Base-by-base conservation (phyloP, 169 alveolate species). In the Plasmodium malariae region DNA sequence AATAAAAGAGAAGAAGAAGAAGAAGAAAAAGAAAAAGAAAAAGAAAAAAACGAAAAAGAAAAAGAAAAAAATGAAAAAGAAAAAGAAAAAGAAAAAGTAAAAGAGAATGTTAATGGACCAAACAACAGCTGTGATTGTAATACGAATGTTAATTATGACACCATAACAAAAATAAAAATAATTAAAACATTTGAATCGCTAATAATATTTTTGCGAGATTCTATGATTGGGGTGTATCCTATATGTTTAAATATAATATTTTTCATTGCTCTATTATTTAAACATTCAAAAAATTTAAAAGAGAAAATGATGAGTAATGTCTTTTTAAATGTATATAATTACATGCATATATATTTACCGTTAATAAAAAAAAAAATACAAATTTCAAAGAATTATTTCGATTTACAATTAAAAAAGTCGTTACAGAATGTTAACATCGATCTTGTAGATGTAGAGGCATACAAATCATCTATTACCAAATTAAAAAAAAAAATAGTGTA, bases 281-380 rank as follows among this genome's bases (percentile, higher is more conserved):
- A 17, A 34, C 32, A 69, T 17, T 86, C 92, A 14, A 21, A 40
- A 28, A 86, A 43, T 62, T 9, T 40, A 37, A 86, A 48, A 11
- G 92, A 86, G 59, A 34, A 37, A 36, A 54, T 86, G 28, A 86
- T 86, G 92, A 86, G 92, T 63, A 51, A 59, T 57, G 86, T 86
- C 1, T 86, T 86, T 59, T 60, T 73, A 69, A 69, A 86, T 86
- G 92, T 86, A 36, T 70, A 86, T 28, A 86, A 63, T 36, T 86
- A 86, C 30, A 86, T 86, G 92, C 24, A 43, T 32, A 57, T 86
- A 57, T 86, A 86, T 86, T 36, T 59, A 32, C 92, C 86, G 3
- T 40, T 86, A 40, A 86, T 86, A 57, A 36, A 71, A 70, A 86
- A 86, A 63, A 70, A 72, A 69, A 86, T 86, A 0, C 24, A 48